Base-by-base conservation (phyloP, 176 grass and related monocot genomes). In the Saccharum spontaneum region DNA sequence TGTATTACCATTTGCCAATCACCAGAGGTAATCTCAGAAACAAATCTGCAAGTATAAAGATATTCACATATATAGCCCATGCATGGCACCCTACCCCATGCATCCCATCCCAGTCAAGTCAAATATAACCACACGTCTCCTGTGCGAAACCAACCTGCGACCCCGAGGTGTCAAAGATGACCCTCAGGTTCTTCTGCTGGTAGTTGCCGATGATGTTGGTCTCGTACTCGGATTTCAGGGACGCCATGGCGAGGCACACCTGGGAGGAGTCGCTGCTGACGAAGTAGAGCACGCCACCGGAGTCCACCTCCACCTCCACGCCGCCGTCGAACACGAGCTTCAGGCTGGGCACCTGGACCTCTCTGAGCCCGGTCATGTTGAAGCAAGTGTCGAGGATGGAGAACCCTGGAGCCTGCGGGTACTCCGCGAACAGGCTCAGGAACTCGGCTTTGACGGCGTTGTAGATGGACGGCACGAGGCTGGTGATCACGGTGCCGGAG, bases 341-440 rank as follows among this genome's bases (percentile, higher is more conserved):
- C 30, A 98, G 22, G 70, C 80, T 94, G 0, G 96, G 96, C 4
- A 98, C 70, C 69, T 84, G 86, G 20, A 98, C 91, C 8, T 98
- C 96, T 3, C 86, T 90, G 6, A 87, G 57, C 54, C 89, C 83
- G 5, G 87, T 91, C 78, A 98, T 69, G 87, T 98, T 88, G 87
- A 98, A 98, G 90, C 96, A 98, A 4, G 96, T 90, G 49, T 94
- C 96, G 40, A 98, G 83, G 46, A 95, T 98, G 12, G 93, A 95
- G 61, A 84, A 98, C 16, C 78, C 79, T 7, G 93, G 64, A 6
- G 87, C 93, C 26, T 34, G 67, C 20, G 91, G 96, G 75, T 95
- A 92, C 43, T 85, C 76, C 0, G 83, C 66, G 44, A 98, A 61
- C 61, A 94, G 96, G 48, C 82, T 82, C 76, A 89, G 0, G 65